Percentiles rank a stretch among this genome's conserved stretches.
Evolutionary conservation across 352 stramenopile species (phyloP).

Genomic region (Pythium insidiosum): DNA sequence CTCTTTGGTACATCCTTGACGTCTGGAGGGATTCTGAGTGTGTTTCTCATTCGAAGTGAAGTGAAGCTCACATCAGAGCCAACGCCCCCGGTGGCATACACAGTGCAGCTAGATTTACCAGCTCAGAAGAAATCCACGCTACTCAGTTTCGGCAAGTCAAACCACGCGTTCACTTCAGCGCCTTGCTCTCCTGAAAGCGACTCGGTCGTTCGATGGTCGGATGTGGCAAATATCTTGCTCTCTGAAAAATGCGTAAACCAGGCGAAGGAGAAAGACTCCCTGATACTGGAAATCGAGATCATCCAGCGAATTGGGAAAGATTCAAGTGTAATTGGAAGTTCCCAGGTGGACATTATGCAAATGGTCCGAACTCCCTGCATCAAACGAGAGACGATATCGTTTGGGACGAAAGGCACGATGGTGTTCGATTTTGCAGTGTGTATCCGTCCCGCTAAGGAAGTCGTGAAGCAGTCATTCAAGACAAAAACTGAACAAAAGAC

Average conservation of each 20-base stretch:
- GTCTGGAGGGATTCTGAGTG: slow-evolving; percentile 14
- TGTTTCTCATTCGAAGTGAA: slow-evolving; percentile 18
- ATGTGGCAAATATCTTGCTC: slow-evolving; percentile 10
- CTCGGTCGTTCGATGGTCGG: slow-evolving; percentile 13
- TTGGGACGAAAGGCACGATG: slow-evolving; percentile 20
- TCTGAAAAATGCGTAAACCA: slow-evolving; percentile 14
- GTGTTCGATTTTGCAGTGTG: slow-evolving; percentile 15
- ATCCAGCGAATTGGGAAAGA: slow-evolving; percentile 7
- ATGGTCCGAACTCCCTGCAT: no score
- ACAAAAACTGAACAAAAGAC: slow-evolving; percentile 2
- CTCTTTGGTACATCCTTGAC: slow-evolving; percentile 6
- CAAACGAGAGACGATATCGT: slow-evolving; percentile 9
- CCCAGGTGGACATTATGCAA: slow-evolving; percentile 23
- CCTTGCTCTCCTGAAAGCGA: no score
- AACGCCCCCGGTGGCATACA: no score
- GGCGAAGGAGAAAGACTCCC: slow-evolving; percentile 26
- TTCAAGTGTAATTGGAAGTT: slow-evolving; percentile 16
- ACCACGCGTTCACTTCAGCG: no score
- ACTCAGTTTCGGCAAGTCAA: no score
- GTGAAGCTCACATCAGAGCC: slow-evolving; percentile 1
- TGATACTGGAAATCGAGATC: slow-evolving; percentile 21
- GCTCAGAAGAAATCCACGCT: no score
- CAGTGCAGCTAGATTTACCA: no score
- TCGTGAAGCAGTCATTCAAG: no score
- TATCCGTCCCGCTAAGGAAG: no score